These are phyloP conservation scores for Dissophora ornata DNA, from an alignment of 192 early-diverging fungal genomes.

Conservation along the genomic window DNA sequence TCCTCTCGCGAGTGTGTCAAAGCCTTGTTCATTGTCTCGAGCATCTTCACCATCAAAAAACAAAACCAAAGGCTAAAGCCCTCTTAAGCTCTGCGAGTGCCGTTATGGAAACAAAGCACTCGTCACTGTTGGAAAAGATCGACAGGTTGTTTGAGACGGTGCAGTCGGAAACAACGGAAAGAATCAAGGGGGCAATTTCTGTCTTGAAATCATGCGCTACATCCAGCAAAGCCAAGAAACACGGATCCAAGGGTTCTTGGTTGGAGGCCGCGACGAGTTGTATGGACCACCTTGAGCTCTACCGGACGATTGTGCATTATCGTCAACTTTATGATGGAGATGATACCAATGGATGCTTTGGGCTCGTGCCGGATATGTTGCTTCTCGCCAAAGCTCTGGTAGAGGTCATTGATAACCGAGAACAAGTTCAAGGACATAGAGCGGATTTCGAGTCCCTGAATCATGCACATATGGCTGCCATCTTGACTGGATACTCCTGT, in stretches of 20 bases:
- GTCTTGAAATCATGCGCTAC: neutral
- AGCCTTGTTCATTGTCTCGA: constrained; percentile 31
- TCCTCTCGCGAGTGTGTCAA: constrained; percentile 27
- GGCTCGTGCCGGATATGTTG: constrained; percentile 22
- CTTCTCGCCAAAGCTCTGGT: constrained; percentile 15
- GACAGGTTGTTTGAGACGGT: constrained; percentile 12
- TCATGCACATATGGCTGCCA: constrained; percentile 11
- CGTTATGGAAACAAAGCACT: neutral
- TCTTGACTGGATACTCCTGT: constrained; percentile 43
- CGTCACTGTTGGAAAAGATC: constrained; percentile 1
- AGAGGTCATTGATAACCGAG: neutral
- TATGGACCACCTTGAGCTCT: constrained; percentile 43
- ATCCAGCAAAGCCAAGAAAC: constrained; percentile 2
- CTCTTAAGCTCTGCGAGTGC: neutral
- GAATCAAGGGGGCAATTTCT: constrained; percentile 17
- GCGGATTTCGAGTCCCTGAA: neutral
- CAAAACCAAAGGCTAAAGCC: constrained; percentile 9
- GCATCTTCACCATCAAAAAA: constrained; percentile 12
- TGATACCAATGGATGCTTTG: neutral
- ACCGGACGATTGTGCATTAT: constrained; percentile 28
- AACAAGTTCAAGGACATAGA: neutral
- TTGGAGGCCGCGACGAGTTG: constrained; percentile 13
- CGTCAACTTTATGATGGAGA: neutral
- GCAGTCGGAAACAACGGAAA: constrained; percentile 1
- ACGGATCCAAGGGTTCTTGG: neutral